A percentile compares a stretch with the other conserved stretches of the same genome.
These are phyloP conservation scores for Prunus yedoensis DNA, from an alignment of 331 rosid species.

Conservation along the genomic window DNA sequence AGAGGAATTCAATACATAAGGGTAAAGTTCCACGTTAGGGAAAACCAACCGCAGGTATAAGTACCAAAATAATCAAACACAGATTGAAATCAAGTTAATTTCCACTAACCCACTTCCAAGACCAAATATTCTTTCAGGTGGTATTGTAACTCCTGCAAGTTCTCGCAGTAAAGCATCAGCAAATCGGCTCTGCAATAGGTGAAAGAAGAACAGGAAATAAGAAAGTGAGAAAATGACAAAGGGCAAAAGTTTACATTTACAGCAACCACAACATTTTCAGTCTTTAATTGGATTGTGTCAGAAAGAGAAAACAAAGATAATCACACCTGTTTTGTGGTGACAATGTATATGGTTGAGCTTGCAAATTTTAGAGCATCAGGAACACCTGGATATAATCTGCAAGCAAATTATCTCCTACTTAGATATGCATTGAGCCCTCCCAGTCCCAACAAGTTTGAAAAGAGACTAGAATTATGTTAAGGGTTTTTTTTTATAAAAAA, in stretches of 20 bases:
- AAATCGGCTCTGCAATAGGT: conserved; percentile 67
- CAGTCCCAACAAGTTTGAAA: neutral
- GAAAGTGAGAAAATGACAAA: neutral
- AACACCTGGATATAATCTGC: conserved; percentile 87
- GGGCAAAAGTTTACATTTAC: neutral
- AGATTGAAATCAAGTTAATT: neutral
- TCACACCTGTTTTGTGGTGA: conserved; percentile 83
- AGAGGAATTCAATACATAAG: neutral
- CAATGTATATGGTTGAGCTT: conserved; percentile 80
- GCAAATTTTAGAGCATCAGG: conserved; percentile 81
- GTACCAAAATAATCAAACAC: neutral
- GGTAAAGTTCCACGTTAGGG: neutral
- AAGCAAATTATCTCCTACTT: conserved; percentile 14
- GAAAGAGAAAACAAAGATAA: too few species aligned
- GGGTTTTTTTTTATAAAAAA: too few species aligned
- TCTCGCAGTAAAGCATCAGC: conserved; percentile 79
- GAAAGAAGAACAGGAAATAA: conserved; percentile 2
- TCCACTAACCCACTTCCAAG: conserved; percentile 79
- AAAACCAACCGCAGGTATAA: neutral
- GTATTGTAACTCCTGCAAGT: conserved; percentile 79
- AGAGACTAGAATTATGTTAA: neutral
- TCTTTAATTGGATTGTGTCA: too few species aligned
- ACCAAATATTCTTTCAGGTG: conserved; percentile 82
- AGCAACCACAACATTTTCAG: neutral
- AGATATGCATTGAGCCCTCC: neutral